A percentile compares a stretch with the other conserved stretches of the same genome.
Evolutionary conservation across 257 asterid genomes (phyloP).

Genomic region (Fraxinus pennsylvanica): DNA sequence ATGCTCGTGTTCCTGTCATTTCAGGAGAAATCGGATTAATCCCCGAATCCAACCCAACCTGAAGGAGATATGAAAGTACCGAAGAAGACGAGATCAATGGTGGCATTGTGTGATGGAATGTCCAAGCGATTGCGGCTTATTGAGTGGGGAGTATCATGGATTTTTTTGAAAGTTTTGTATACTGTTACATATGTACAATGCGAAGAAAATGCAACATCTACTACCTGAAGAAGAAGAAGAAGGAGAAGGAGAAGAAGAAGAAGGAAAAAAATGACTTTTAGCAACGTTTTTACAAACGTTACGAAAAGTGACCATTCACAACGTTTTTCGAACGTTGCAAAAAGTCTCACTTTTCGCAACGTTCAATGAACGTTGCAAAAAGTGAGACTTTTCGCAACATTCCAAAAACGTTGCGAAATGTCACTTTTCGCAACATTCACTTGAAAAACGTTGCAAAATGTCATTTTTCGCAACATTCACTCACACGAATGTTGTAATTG

Average conservation of each 20-base stretch:
- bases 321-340: no score
- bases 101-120: conserved; percentile 72
- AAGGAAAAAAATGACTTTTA: conserved; percentile 18
- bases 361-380: no score
- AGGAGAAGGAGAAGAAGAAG: conserved; percentile 28
- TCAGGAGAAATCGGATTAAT: conserved; percentile 78
- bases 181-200: conserved; percentile 56
- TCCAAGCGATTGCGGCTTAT: conserved; percentile 87
- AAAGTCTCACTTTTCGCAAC: no score
- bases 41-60: conserved; percentile 98
- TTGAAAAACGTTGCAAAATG: no score
- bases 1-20: conserved; percentile 45
- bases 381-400: no score
- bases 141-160: conserved; percentile 78
- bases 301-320: neutral
- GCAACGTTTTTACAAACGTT: neutral
- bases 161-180: conserved; percentile 51
- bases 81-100: conserved; percentile 76
- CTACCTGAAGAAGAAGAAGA: conserved; percentile 15
- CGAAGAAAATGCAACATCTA: conserved; percentile 38
- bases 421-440: no score
- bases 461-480: no score
- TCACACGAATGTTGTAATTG: no score
- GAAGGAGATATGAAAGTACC: conserved; percentile 91
- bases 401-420: no score